Percentiles rank a stretch among this genome's conserved stretches.
phyloP scores from a whole-genome alignment of 2,329 filamentous ascomycete genomes.

The Zasmidium cellare region DNA sequence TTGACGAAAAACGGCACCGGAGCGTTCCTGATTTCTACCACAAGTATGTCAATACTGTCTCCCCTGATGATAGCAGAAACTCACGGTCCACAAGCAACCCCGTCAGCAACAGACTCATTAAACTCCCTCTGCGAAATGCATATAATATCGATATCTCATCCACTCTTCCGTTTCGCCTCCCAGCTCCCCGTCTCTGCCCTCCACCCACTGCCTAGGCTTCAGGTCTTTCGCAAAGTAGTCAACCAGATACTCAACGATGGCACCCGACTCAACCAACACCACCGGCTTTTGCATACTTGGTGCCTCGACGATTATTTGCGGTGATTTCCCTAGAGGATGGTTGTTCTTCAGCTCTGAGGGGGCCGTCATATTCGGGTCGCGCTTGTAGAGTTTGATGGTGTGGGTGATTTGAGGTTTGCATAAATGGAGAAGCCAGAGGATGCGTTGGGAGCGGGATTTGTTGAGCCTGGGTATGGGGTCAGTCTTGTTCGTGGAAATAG shows the following conservation, averaged over 20 bases:
- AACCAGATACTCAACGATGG: constrained; percentile 78
- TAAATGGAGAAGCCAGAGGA: constrained; percentile 84
- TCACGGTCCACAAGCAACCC: constrained; percentile 61
- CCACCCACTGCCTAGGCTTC: constrained; percentile 53
- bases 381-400: constrained; percentile 76
- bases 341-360: constrained; percentile 73
- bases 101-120: constrained; percentile 72
- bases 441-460: constrained; percentile 76
- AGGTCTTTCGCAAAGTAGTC: constrained; percentile 62
- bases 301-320: constrained; percentile 67
- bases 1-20: constrained; percentile 69
- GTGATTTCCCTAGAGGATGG: constrained; percentile 85
- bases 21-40: constrained; percentile 42
- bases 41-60: no score
- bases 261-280: constrained; percentile 77
- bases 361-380: constrained; percentile 64
- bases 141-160: constrained; percentile 64
- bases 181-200: constrained; percentile 55
- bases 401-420: constrained; percentile 68
- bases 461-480: constrained; percentile 64
- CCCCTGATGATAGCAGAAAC: no score
- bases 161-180: constrained; percentile 62
- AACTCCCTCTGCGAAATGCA: constrained; percentile 81
- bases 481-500: no score
- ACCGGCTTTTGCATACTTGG: constrained; percentile 47